These are phyloP conservation scores for Acmispon strigosus DNA, from an alignment of 306 rosid species.

Conservation along the genomic window DNA sequence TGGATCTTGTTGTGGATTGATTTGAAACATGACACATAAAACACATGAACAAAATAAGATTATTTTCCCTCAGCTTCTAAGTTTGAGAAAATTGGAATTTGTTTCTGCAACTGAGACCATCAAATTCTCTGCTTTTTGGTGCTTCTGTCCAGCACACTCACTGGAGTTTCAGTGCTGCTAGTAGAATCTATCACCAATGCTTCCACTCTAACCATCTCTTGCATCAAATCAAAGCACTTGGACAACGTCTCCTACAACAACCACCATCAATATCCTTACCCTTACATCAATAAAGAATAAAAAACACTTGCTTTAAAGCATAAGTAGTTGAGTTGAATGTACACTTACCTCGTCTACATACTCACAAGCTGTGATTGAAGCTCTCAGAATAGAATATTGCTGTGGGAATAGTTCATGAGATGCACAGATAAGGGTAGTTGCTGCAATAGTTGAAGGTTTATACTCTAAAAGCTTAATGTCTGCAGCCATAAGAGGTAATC, in stretches of 20 bases:
- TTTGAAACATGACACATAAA: background rate
- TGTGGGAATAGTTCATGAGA: constrained; percentile 34
- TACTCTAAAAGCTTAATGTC: constrained; percentile 42
- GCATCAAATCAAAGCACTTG: constrained; percentile 39
- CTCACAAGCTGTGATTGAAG: constrained; percentile 34
- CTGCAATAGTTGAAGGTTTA: constrained; percentile 70
- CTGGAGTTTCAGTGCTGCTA: constrained; percentile 37
- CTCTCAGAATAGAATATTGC: constrained; percentile 32
- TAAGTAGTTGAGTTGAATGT: background rate
- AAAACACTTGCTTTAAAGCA: background rate
- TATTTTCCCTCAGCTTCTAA: constrained; percentile 10
- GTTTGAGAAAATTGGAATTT: constrained; percentile 10
- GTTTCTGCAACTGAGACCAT: constrained; percentile 17
- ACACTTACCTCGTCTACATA: constrained; percentile 41
- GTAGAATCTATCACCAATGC: background rate
- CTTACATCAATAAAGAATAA: background rate
- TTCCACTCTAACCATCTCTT: constrained; percentile 28
- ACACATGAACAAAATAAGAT: background rate
- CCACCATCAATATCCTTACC: background rate
- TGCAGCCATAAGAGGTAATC: constrained; percentile 24
- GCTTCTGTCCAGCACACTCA: constrained; percentile 43
- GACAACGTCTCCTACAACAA: constrained; percentile 38
- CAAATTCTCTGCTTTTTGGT: constrained; percentile 36
- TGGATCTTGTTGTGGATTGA: constrained; percentile 2
- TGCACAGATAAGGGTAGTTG: constrained; percentile 47